These are phyloP conservation scores for Fusarium clavum DNA, from an alignment of 2,329 filamentous ascomycete genomes.

Conservation along the genomic window DNA sequence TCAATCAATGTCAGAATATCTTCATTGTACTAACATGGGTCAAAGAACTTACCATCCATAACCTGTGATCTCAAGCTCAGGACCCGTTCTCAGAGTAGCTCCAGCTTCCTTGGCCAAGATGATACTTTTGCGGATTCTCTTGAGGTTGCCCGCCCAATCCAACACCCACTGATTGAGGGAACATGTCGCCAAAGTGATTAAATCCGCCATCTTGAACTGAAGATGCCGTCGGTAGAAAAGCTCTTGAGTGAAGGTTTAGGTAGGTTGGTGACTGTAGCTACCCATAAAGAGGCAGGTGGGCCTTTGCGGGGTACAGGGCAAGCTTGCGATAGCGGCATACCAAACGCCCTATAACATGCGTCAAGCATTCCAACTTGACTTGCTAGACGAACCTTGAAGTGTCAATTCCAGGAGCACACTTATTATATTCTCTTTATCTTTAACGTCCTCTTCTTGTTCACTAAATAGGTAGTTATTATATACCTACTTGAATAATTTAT, in stretches of 20 bases:
- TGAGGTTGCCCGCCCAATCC: conserved; percentile 64
- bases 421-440: background rate
- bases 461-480: background rate
- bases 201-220: conserved; percentile 27
- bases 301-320: conserved; percentile 21
- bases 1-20: background rate
- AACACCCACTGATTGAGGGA: conserved; percentile 54
- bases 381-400: background rate
- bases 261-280: background rate
- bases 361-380: background rate
- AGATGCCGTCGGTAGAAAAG: background rate
- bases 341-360: background rate
- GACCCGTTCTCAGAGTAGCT: conserved; percentile 71
- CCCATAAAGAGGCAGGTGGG: conserved; percentile 12
- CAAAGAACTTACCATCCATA: conserved; percentile 42
- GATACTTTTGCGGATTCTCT: conserved; percentile 73
- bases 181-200: conserved; percentile 51
- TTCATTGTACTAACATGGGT: background rate
- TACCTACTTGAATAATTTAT: background rate
- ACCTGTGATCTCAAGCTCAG: conserved; percentile 60
- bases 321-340: conserved; percentile 31
- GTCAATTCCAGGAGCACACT: background rate
- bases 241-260: background rate
- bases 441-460: too few species aligned
- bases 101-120: conserved; percentile 68